Percentiles rank a stretch among this genome's conserved stretches.
Evolutionary conservation across 1,284 basidiomycete species (phyloP).

Genomic region (Ceratorhiza oryzae-sativae): DNA sequence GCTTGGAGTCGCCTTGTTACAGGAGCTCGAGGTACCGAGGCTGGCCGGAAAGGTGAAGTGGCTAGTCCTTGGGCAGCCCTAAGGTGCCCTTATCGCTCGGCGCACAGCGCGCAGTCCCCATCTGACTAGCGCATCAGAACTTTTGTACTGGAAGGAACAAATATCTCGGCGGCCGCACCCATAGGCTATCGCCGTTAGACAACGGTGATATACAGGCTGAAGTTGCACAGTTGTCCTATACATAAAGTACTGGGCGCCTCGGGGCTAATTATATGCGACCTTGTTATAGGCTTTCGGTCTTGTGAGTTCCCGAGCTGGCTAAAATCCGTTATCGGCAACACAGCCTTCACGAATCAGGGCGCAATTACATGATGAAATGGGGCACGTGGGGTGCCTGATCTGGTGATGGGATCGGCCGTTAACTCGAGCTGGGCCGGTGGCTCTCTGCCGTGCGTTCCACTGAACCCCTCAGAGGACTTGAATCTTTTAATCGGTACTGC

Average conservation of each 20-base stretch:
- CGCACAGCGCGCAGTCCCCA: neutral
- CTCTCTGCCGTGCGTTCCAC: neutral
- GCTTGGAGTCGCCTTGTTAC: neutral
- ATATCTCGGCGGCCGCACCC: neutral
- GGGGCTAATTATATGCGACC: neutral
- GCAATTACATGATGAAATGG: neutral
- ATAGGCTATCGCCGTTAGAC: neutral
- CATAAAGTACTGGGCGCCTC: neutral
- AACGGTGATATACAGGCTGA: neutral
- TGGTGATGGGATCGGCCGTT: neutral
- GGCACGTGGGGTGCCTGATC: neutral
- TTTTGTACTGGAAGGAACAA: neutral
- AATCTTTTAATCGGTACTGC: neutral
- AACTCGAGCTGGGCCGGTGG: neutral
- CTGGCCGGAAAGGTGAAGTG: neutral
- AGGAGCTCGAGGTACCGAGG: neutral
- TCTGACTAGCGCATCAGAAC: neutral
- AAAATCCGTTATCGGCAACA: conserved; percentile 5
- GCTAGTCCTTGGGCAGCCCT: neutral
- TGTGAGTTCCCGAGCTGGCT: neutral
- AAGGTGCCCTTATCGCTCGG: neutral
- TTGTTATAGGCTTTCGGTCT: neutral
- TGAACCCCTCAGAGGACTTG: neutral
- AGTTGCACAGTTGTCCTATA: neutral
- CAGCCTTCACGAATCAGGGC: neutral